These are phyloP conservation scores for Chaetomiaceae sp. DNA, from an alignment of 2,329 filamentous ascomycete species.

Conservation along the genomic window DNA sequence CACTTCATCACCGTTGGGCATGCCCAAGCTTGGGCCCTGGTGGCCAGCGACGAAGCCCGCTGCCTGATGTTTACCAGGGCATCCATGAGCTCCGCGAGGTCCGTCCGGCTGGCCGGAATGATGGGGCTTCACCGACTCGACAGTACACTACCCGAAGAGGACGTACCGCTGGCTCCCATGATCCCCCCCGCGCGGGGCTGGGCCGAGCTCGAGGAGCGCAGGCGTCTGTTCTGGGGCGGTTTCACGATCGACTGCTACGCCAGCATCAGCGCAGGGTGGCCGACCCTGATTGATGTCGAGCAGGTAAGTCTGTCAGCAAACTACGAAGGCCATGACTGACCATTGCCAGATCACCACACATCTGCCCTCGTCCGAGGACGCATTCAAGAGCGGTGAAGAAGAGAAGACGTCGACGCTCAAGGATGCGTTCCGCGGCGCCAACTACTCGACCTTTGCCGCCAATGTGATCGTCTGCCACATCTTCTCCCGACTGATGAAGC, in stretches of 20 bases:
- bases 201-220: constrained; percentile 71
- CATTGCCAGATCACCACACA: constrained; percentile 56
- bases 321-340: constrained; percentile 7
- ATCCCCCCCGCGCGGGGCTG: constrained; percentile 71
- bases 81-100: constrained; percentile 73
- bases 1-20: constrained; percentile 73
- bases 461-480: constrained; percentile 71
- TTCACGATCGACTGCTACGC: constrained; percentile 82
- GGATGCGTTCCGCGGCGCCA: constrained; percentile 57
- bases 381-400: constrained; percentile 63
- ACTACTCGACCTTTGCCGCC: constrained; percentile 67
- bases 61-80: constrained; percentile 80
- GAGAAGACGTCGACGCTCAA: constrained; percentile 60
- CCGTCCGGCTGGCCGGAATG: constrained; percentile 69
- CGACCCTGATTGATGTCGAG: constrained; percentile 69
- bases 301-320: constrained; percentile 45
- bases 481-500: constrained; percentile 76
- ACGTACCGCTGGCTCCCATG: constrained; percentile 57
- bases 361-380: constrained; percentile 74
- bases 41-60: constrained; percentile 77
- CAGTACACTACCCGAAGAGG: constrained; percentile 52
- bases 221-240: constrained; percentile 80
- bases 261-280: constrained; percentile 87
- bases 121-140: constrained; percentile 81
- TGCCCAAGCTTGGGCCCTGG: constrained; percentile 74